Evolutionary conservation across 768 basidiomycete species (phyloP), one percentile per base, ranked within the genome.

Genomic region (Serendipita sp.): DNA sequence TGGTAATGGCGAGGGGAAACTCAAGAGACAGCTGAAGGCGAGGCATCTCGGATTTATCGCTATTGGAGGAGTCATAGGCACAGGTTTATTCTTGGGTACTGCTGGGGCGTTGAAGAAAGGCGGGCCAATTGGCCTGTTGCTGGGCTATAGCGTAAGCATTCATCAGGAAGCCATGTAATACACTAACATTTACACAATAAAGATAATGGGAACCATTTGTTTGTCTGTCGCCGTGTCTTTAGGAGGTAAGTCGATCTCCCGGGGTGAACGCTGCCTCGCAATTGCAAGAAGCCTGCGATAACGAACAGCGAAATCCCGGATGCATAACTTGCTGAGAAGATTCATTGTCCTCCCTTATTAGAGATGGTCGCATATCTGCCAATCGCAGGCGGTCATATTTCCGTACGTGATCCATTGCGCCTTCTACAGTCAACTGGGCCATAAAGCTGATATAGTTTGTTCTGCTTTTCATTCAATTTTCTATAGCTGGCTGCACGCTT

Each of bases 1-100:
- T 60, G 27, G 29, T 34, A 34, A 4, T 36, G 36, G 29, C 27
- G 55, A 48, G 5, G 36, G 36, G 46, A 18, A 33, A 48, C 80
- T 85, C 44, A 74, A 79, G 10, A 78, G 84, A 55, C 84, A 86
- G 72, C 74, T 86, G 67, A 86, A 86, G 72, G 88, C 87, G 69
- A 77, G 88, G 15, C 88, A 90, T 71, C 79, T 90, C 65, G 85
- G 87, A 60, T 88, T 89, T 87, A 88, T 89, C 68, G 87, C 36
- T 34, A 69, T 70, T 46, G 64, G 66, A 65, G 74, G 76, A 69
- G 77, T 78, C 37, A 79, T 79, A 63, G 79, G 80, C 40, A 79
- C 78, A 6, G 84, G 85, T 67, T 76, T 86, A 13, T 89, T 88
- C 73, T 71, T 89, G 27, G 73, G 73, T 64, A 86, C 87, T 8